Conservation (phyloP, 495 filamentous ascomycete genomes). For the Annulohypoxylon bovei region DNA sequence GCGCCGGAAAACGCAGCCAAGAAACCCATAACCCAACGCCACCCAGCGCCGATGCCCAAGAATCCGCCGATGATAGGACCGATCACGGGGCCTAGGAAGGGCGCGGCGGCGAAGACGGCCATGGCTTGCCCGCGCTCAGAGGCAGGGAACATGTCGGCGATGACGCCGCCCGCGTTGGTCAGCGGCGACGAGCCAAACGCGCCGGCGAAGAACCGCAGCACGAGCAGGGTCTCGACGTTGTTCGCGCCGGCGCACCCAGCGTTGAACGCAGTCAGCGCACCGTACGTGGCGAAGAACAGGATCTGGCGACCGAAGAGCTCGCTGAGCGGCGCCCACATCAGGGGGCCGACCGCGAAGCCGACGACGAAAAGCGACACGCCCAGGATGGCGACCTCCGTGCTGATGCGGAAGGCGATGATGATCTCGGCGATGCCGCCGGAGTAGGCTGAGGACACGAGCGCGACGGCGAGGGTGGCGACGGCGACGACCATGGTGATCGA, state of each 20-base stretch:
- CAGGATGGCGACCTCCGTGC: background rate
- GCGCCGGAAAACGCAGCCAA: constrained; percentile 60
- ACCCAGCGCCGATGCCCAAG: constrained; percentile 53
- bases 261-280: constrained; percentile 66
- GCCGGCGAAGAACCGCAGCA: constrained; percentile 70
- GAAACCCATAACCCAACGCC: constrained; percentile 73
- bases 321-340: constrained; percentile 47
- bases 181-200: constrained; percentile 71
- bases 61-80: constrained; percentile 70
- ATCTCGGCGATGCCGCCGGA: constrained; percentile 7
- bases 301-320: constrained; percentile 71
- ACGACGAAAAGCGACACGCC: constrained; percentile 7
- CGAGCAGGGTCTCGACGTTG: constrained; percentile 54
- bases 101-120: constrained; percentile 50
- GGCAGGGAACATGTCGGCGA: constrained; percentile 70
- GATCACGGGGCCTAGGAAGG: constrained; percentile 59
- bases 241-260: constrained; percentile 46
- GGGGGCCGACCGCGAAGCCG: constrained; percentile 59
- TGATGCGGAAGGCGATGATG: background rate
- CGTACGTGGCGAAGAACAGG: constrained; percentile 65
- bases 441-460: constrained; percentile 2
- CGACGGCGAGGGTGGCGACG: background rate
- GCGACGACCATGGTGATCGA: background rate
- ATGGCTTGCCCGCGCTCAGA: constrained; percentile 70
- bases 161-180: constrained; percentile 67